These are phyloP conservation scores for Tripterygium wilfordii DNA, from an alignment of 177 flowering plant species.

Conservation along the genomic window DNA sequence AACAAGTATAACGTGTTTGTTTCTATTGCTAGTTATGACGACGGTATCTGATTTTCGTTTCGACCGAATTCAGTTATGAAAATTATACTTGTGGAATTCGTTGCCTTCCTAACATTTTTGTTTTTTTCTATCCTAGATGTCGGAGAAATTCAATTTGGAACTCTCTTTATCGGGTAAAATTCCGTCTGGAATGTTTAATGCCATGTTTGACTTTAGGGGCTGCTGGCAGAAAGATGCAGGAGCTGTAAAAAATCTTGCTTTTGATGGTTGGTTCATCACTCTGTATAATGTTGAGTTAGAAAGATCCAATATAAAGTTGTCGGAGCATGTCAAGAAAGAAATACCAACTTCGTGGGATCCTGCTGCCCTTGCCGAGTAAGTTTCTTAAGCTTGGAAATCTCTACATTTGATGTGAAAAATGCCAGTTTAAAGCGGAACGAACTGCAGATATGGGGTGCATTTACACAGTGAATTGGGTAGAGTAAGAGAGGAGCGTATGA, in stretches of 20 bases:
- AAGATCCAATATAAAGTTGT: conserved; percentile 48
- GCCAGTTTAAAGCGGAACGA: too few species aligned
- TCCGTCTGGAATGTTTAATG: conserved; percentile 69
- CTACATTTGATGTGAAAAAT: neutral
- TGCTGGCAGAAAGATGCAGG: conserved; percentile 84
- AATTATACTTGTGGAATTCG: neutral
- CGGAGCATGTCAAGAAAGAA: conserved; percentile 54
- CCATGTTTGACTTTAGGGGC: conserved; percentile 62
- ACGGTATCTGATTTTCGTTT: too few species aligned
- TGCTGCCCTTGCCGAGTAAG: conserved; percentile 74
- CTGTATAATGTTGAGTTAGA: conserved; percentile 68
- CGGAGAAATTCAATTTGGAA: conserved; percentile 78
- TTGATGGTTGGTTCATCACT: conserved; percentile 80
- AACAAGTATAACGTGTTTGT: too few species aligned
- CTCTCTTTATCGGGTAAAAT: conserved; percentile 70
- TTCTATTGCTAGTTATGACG: too few species aligned
- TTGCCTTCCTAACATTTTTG: neutral
- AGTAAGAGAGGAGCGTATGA: too few species aligned
- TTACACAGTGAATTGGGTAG: neutral
- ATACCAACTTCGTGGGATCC: conserved; percentile 89
- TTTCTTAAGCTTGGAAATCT: neutral
- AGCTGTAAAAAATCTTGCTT: conserved; percentile 58
- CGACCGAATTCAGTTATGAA: too few species aligned
- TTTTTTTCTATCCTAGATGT: conserved; percentile 52
- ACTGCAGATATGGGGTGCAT: too few species aligned